phyloP scores from a whole-genome alignment of 2,329 filamentous ascomycete species.

The Botryotinia narcissicola region DNA sequence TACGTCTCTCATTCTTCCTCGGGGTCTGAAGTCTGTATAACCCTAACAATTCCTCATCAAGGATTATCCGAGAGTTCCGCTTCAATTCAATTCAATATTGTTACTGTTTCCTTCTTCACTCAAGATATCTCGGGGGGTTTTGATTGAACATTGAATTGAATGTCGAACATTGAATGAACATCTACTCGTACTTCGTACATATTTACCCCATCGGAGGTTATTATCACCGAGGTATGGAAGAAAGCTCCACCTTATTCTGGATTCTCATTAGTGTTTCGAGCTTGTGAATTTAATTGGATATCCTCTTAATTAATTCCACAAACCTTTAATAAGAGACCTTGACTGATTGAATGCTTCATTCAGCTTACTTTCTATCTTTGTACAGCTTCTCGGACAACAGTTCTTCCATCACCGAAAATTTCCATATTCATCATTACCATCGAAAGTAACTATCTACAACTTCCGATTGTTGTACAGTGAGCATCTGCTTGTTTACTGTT shows the following conservation, averaged over 20 bases:
- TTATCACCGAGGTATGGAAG: constrained; percentile 15
- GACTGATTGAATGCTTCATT: constrained; percentile 2
- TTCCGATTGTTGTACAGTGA: constrained; percentile 13
- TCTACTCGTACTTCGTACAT: too few relatives aligned
- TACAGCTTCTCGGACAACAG: constrained; percentile 20
- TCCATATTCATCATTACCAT: constrained; percentile 12
- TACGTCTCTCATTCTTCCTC: not conserved
- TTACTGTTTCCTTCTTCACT: not conserved
- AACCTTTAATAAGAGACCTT: not conserved
- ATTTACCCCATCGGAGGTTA: constrained; percentile 14
- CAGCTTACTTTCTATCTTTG: constrained; percentile 16
- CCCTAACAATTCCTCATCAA: not conserved
- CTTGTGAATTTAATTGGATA: not conserved
- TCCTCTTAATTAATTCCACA: not conserved
- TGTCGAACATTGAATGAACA: not conserved
- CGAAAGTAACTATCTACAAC: not conserved
- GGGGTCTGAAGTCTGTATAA: too few relatives aligned
- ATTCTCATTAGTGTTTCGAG: not conserved
- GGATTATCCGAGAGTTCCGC: not conserved
- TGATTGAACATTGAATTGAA: not conserved
- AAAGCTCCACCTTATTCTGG: not conserved
- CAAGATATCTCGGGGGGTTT: not conserved
- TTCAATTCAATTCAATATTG: not conserved
- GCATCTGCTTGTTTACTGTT: constrained; percentile 14
- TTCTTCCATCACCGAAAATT: constrained; percentile 23